Evolutionary conservation across 2,329 filamentous ascomycete genomes (phyloP).

Genomic region (Mariannaea sp.): DNA sequence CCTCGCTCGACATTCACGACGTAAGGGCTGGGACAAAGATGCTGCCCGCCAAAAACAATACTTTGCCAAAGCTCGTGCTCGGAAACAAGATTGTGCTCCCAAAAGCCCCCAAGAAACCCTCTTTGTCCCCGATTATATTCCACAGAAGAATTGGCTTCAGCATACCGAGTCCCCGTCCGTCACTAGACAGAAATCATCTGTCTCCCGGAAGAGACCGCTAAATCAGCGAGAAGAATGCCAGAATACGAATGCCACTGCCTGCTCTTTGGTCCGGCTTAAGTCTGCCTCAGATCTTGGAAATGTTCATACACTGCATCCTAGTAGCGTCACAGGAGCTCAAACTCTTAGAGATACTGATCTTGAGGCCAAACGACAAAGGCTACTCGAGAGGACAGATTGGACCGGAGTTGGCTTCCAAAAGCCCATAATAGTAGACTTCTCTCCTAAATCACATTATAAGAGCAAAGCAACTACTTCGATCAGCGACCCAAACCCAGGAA

Average conservation of each 20-base stretch:
- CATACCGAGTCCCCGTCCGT: not conserved
- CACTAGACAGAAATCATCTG: constrained; percentile 13
- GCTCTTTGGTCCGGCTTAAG: too few relatives aligned
- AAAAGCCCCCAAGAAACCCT: constrained; percentile 9
- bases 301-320: not conserved
- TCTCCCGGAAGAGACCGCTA: constrained; percentile 19
- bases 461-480: constrained; percentile 1
- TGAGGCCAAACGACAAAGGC: constrained; percentile 31
- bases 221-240: constrained; percentile 1
- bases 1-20: constrained; percentile 44
- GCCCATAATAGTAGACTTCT: constrained; percentile 31
- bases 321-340: not conserved
- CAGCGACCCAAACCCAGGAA: not conserved
- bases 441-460: constrained; percentile 15
- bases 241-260: not conserved
- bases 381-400: constrained; percentile 40
- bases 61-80: constrained; percentile 44
- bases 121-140: constrained; percentile 40
- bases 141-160: constrained; percentile 4
- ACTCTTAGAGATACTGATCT: constrained; percentile 16
- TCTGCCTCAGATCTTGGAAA: not conserved
- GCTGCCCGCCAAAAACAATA: constrained; percentile 44
- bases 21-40: constrained; percentile 42
- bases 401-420: constrained; percentile 41
- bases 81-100: constrained; percentile 24